Evolutionary conservation across 352 stramenopile species (phyloP), one percentile per base, ranked within the genome.

Genomic region (Thalassiosira hispida): DNA sequence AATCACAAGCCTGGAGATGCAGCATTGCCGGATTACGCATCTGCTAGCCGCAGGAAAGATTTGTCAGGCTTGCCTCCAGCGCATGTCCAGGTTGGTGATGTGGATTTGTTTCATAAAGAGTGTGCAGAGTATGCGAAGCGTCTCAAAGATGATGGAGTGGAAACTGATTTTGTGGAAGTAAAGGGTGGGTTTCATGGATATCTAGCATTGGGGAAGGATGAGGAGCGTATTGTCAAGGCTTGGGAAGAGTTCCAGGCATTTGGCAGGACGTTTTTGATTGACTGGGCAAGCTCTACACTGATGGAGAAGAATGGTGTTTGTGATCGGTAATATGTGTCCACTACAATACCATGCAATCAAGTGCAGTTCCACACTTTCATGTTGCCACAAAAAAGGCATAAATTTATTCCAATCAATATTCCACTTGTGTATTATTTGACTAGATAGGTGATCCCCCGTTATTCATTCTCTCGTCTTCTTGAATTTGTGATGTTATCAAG

Each of bases 61-160:
- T 46, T 82, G 1, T 66, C 74, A 25, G 40, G 59, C 18, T 56
- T 82, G 29, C 74, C 74, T 18, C 74, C 74, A 11, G 67, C 74
- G 23, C 64, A 49, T 6, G 65, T 82, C 33, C 22, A 65, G 6
- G 62, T 64, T 23, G 74, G 74, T 27, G 60, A 65, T 42, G 49
- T 82, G 40, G 74, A 82, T 49, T 47, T 82, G 14, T 82, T 78
- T 52, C 65, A 42, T 33, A 44, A 62, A 1, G 74, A 82, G 66
- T 77, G 67, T 47, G 51, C 25, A 9, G 65, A 73, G 8, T 82
- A 77, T 56, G 56, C 66, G 6, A 6, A 46, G 42, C 46, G 66
- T 40, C 59, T 81, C 3, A 47, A 68, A 61, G 14, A 61, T 1
- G 35, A 65, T 40, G 66, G 66, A 47, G 73, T 81, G n/a, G 35